Conservation (phyloP, 1,284 basidiomycete species). For the Tremellales sp. region DNA sequence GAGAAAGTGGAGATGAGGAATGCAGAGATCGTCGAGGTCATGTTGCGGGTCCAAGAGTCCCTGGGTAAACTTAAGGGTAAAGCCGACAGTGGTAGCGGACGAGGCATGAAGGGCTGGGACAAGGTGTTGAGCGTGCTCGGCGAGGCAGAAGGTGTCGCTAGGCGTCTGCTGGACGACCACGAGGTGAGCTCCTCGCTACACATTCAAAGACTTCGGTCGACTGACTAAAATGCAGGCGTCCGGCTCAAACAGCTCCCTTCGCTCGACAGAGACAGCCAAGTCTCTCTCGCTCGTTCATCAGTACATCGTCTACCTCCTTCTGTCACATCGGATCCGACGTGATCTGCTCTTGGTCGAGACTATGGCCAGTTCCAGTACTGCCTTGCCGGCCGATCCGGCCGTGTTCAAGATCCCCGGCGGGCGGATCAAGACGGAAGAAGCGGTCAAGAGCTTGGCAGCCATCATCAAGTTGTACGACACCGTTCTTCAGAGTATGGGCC, state of each 20-base stretch:
- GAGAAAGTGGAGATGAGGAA: conserved; percentile 79
- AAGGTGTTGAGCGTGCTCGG: conserved; percentile 73
- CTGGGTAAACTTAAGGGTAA: conserved; percentile 51
- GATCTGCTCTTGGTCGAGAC: conserved; percentile 76
- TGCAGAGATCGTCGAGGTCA: conserved; percentile 84
- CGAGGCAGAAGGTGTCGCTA: conserved; percentile 78
- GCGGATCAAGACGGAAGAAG: conserved; percentile 50
- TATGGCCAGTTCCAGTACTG: conserved; percentile 50
- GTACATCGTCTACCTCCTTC: conserved; percentile 78
- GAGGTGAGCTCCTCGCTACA: conserved; percentile 53
- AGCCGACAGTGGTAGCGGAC: conserved; percentile 30
- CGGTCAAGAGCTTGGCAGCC: conserved; percentile 64
- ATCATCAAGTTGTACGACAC: conserved; percentile 83
- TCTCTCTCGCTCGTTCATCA: conserved; percentile 72
- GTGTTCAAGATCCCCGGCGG: conserved; percentile 37
- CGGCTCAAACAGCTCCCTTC: conserved; percentile 27
- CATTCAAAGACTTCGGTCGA: not conserved
- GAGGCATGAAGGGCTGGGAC: conserved; percentile 62
- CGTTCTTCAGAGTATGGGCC: conserved; percentile 72
- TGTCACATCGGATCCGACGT: conserved; percentile 78
- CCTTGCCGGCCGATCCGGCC: conserved; percentile 35
- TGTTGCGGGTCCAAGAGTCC: conserved; percentile 77
- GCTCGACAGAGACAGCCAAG: conserved; percentile 35
- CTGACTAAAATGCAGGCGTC: conserved; percentile 18
- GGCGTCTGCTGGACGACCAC: conserved; percentile 72